A percentile compares a stretch with the other conserved stretches of the same genome.
phyloP scores from a whole-genome alignment of 1,139 yeast genomes.

The Insectozyma bohioensis region DNA sequence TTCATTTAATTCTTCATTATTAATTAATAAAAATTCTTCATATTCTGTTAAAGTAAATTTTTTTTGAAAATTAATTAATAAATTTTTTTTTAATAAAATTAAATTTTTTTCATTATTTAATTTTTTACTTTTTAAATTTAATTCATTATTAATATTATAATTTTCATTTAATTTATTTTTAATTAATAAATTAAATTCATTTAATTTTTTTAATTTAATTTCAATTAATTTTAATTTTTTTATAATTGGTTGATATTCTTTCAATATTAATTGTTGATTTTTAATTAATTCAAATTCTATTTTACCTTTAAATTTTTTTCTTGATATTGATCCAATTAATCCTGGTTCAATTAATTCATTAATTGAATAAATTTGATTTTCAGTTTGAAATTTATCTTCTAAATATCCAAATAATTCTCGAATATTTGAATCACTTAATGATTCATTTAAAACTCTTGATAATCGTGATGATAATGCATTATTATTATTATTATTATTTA shows the following conservation, averaged over 20 bases:
- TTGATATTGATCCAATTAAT: constrained; percentile 53
- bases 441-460: constrained; percentile 50
- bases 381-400: constrained; percentile 42
- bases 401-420: constrained; percentile 49
- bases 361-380: constrained; percentile 22
- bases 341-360: constrained; percentile 51
- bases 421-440: constrained; percentile 47
- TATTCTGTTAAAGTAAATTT: constrained; percentile 70
- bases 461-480: constrained; percentile 44
- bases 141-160: constrained; percentile 19
- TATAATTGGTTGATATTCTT: constrained; percentile 61
- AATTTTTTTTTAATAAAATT: constrained; percentile 50
- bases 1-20: constrained; percentile 38
- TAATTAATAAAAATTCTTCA: constrained; percentile 59
- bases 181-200: constrained; percentile 27
- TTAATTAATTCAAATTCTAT: constrained; percentile 71
- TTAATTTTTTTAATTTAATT: constrained; percentile 40
- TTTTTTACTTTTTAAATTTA: constrained; percentile 37
- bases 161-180: constrained; percentile 36
- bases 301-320: constrained; percentile 63
- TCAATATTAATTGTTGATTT: constrained; percentile 56
- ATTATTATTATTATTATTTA: no score
- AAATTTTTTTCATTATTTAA: constrained; percentile 43
- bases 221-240: constrained; percentile 46
- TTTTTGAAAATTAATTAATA: constrained; percentile 58